Percentiles rank a stretch among this genome's conserved stretches.
phyloP scores from a whole-genome alignment of 495 filamentous ascomycete species.

The Eremomyces bilateralis region DNA sequence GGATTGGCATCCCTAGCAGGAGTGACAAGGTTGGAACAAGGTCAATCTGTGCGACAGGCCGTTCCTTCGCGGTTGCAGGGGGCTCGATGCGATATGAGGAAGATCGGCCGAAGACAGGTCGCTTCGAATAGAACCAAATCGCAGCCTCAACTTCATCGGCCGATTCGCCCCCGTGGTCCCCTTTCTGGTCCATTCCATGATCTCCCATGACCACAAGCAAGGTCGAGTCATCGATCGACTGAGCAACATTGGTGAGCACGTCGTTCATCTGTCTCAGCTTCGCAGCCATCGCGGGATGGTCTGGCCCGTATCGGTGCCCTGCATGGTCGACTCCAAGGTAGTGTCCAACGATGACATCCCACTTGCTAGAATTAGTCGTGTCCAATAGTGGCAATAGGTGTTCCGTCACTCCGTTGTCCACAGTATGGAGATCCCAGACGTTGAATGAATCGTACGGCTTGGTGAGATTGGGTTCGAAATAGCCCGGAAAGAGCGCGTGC shows the following conservation, averaged over 20 bases:
- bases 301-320: slow-evolving; percentile 84
- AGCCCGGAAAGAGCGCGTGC: slow-evolving; percentile 74
- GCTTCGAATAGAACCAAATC: slow-evolving; percentile 94
- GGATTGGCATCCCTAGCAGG: slow-evolving; percentile 75
- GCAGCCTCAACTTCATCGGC: slow-evolving; percentile 88
- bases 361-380: slow-evolving; percentile 37
- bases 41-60: slow-evolving; percentile 85
- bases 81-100: slow-evolving; percentile 35
- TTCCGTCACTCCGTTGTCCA: slow-evolving; percentile 89
- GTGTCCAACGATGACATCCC: slow-evolving; percentile 87
- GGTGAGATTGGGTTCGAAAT: slow-evolving; percentile 72
- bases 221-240: slow-evolving; percentile 59
- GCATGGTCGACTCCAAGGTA: slow-evolving; percentile 94
- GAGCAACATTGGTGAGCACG: slow-evolving; percentile 49
- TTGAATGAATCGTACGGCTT: slow-evolving; percentile 88
- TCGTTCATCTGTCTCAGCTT: slow-evolving; percentile 85
- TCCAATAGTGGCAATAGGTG: slow-evolving; percentile 71
- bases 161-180: slow-evolving; percentile 91
- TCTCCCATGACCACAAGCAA: slow-evolving; percentile 92
- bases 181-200: slow-evolving; percentile 94
- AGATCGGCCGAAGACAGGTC: slow-evolving; percentile 56
- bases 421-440: slow-evolving; percentile 91
- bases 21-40: slow-evolving; percentile 79
- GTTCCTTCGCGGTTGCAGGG: slow-evolving; percentile 50
- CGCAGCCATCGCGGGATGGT: slow-evolving; percentile 74